These are phyloP conservation scores for Plantago coronopus DNA, from an alignment of 305 asterid species.

Conservation along the genomic window DNA sequence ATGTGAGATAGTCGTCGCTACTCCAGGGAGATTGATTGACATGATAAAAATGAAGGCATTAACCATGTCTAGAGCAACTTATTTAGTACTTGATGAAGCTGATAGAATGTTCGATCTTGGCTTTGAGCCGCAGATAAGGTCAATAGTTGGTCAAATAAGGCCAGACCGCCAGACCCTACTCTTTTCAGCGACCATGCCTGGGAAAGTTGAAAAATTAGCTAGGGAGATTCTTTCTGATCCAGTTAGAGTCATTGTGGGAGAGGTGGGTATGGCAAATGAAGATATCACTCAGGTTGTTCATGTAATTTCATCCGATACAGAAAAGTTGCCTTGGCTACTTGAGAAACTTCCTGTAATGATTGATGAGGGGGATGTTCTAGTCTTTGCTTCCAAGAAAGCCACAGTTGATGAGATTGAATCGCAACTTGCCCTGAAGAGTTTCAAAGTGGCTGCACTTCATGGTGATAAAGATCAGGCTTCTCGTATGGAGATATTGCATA, in stretches of 20 bases:
- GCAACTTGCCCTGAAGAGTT: slow-evolving; percentile 59
- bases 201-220: slow-evolving; percentile 90
- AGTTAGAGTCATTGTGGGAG: slow-evolving; percentile 84
- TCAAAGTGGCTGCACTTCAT: slow-evolving; percentile 90
- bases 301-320: slow-evolving; percentile 71
- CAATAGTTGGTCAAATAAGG: slow-evolving; percentile 92
- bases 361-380: slow-evolving; percentile 88
- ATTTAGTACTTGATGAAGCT: slow-evolving; percentile 95
- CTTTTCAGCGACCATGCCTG: slow-evolving; percentile 98
- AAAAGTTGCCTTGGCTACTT: slow-evolving; percentile 86
- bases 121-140: slow-evolving; percentile 94
- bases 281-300: slow-evolving; percentile 89
- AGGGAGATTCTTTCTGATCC: slow-evolving; percentile 95
- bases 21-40: slow-evolving; percentile 96
- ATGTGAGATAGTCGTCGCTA: slow-evolving; percentile 92
- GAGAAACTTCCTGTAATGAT: slow-evolving; percentile 85
- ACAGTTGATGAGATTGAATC: slow-evolving; percentile 85
- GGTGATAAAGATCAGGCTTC: slow-evolving; percentile 98
- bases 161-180: slow-evolving; percentile 94
- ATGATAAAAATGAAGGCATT: slow-evolving; percentile 93
- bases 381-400: slow-evolving; percentile 89
- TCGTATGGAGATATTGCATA: slow-evolving; percentile 88
- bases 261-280: slow-evolving; percentile 95
- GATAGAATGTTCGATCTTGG: slow-evolving; percentile 99
- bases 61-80: slow-evolving; percentile 77